These are phyloP conservation scores for Kewa caespitosa DNA, from an alignment of 179 eudicot species.

Conservation along the genomic window DNA sequence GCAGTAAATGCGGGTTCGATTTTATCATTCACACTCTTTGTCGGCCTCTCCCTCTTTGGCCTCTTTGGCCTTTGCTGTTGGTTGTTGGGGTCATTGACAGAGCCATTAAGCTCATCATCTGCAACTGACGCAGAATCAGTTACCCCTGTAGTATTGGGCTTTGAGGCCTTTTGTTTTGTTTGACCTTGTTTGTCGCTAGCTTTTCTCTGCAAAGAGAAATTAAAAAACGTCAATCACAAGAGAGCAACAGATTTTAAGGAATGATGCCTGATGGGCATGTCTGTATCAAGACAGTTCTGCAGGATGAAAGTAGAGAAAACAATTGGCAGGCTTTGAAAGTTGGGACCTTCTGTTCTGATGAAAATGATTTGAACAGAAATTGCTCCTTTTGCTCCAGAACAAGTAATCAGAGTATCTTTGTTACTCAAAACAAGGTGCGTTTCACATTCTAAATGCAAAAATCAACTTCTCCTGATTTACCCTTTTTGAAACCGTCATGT, in stretches of 20 bases:
- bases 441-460: no score
- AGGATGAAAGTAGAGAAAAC: not conserved
- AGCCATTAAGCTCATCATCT: conserved; percentile 46
- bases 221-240: conserved; percentile 3
- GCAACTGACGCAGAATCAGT: conserved; percentile 29
- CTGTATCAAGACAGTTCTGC: not conserved
- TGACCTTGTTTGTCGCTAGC: conserved; percentile 54
- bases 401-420: no score
- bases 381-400: no score
- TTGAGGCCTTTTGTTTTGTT: conserved; percentile 46
- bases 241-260: not conserved
- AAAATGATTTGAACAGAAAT: no score
- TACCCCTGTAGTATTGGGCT: conserved; percentile 32
- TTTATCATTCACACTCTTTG: conserved; percentile 85
- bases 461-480: no score
- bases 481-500: no score
- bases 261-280: not conserved
- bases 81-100: conserved; percentile 32
- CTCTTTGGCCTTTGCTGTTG: conserved; percentile 60
- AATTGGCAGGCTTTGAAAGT: not conserved
- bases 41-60: conserved; percentile 78
- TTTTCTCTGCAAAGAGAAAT: conserved; percentile 55
- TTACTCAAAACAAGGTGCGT: no score
- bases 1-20: conserved; percentile 76
- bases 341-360: no score